Evolutionary conservation across 1,284 basidiomycete genomes (phyloP), one percentile per base, ranked within the genome.

Genomic region (Gymnopus androsaceus): DNA sequence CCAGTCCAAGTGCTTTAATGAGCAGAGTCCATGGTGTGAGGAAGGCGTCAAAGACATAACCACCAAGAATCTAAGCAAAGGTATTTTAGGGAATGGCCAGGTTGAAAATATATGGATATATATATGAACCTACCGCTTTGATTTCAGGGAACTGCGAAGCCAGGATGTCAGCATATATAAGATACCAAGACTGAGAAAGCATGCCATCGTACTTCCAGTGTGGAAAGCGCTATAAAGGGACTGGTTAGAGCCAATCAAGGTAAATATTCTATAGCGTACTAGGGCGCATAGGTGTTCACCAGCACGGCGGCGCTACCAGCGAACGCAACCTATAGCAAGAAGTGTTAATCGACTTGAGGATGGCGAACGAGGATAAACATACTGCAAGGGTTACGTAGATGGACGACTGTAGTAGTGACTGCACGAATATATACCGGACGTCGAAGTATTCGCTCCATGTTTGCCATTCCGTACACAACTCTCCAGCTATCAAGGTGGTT

Each of bases 1-100:
- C 87, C 30, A 93, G 76, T 6, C 90, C 90, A 44, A 92, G 70
- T 0, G 85, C 83, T 68, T 93, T 93, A 65, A 90, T 89, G 40
- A 90, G 71, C 15, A 90, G 76, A 0, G 85, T 89, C 86, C 85
- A 88, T 0, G 85, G 80, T n/a, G 82, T 79, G 9, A 90, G 74
- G 64, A 88, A 88, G 1, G 81, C 75, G 61, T 88, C 84, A 42
- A 90, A 78, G 15, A 89, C 85, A 64, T 88, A 89, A 51, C 87
- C 87, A 41, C 84, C 82, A 25, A 90, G 73, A 55, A 90, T 89
- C 87, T 89, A 34, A 8, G 12, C 3, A 30, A 6, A 31, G 40
- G 34, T 14, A 40, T 15, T 14, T 11, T 47, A 7, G 15, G n/a
- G 12, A 3, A 46, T 31, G 17, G 6, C 11, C 19, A 27, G 37